Conservation (phyloP, 192 early-diverging fungal species). For the Coemansia sp. region DNA sequence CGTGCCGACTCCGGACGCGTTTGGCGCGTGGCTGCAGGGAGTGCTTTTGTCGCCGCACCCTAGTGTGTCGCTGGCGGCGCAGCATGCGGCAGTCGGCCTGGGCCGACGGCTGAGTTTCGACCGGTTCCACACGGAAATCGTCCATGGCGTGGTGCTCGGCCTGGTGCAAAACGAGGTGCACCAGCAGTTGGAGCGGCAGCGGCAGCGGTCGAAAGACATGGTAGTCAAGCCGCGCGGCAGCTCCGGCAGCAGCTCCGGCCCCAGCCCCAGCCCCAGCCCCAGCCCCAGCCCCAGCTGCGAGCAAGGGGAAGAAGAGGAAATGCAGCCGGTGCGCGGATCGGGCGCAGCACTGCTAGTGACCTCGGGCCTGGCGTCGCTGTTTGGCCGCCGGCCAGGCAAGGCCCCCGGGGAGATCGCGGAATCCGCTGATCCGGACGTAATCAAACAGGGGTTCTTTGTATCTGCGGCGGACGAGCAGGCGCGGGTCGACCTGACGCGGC, state of each 20-base stretch:
- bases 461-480: conserved; percentile 41
- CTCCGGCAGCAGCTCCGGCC: conserved; percentile 6
- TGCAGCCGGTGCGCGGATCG: too few species aligned
- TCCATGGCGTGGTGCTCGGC: conserved; percentile 46
- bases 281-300: not conserved
- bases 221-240: conserved; percentile 29
- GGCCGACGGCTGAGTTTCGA: conserved; percentile 39
- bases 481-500: conserved; percentile 36
- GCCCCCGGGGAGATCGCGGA: too few species aligned
- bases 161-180: conserved; percentile 37
- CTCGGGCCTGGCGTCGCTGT: conserved; percentile 32
- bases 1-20: conserved; percentile 8
- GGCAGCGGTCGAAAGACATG: conserved; percentile 36
- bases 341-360: conserved; percentile 12
- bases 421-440: too few species aligned
- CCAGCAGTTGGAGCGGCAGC: conserved; percentile 30
- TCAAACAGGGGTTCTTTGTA: conserved; percentile 24
- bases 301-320: too few species aligned
- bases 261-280: not conserved
- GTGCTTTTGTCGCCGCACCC: conserved; percentile 47
- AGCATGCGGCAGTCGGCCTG: conserved; percentile 37
- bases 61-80: conserved; percentile 42
- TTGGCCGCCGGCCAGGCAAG: too few species aligned
- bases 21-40: conserved; percentile 51
- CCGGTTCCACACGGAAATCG: conserved; percentile 48